These are phyloP conservation scores for Suhomyces sp. DNA, from an alignment of 805 yeast species.

Conservation along the genomic window DNA sequence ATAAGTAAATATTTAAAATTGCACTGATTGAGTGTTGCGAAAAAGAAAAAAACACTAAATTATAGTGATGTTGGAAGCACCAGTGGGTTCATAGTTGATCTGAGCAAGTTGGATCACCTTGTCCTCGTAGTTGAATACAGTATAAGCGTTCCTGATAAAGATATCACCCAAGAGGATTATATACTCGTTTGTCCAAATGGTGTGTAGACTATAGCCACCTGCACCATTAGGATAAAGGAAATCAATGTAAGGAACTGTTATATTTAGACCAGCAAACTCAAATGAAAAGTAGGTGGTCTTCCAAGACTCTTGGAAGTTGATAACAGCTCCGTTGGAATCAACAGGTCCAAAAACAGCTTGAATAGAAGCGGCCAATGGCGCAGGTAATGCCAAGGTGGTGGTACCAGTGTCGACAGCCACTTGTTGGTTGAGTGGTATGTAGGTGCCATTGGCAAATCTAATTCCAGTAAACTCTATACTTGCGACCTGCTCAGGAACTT, in stretches of 20 bases:
- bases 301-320: not conserved
- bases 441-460: not conserved
- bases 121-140: slow-evolving; percentile 25
- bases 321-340: not conserved
- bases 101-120: slow-evolving; percentile 24
- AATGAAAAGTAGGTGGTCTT: not conserved
- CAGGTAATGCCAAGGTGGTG: not conserved
- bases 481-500: not conserved
- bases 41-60: too few relatives aligned
- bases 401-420: not conserved
- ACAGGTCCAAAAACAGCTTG: not conserved
- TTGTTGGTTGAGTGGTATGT: not conserved
- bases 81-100: slow-evolving; percentile 4
- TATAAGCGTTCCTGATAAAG: slow-evolving; percentile 24
- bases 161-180: slow-evolving; percentile 22
- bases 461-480: not conserved
- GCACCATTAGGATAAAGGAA: not conserved
- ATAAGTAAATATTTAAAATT: too few relatives aligned
- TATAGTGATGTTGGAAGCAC: not conserved
- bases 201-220: not conserved
- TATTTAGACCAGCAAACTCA: not conserved
- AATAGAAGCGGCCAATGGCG: not conserved
- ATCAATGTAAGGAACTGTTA: not conserved
- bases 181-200: not conserved
- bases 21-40: too few relatives aligned